Evolutionary conservation across 2,329 filamentous ascomycete species (phyloP), one percentile per base, ranked within the genome.

Genomic region (Alternaria hordeiaustralica): DNA sequence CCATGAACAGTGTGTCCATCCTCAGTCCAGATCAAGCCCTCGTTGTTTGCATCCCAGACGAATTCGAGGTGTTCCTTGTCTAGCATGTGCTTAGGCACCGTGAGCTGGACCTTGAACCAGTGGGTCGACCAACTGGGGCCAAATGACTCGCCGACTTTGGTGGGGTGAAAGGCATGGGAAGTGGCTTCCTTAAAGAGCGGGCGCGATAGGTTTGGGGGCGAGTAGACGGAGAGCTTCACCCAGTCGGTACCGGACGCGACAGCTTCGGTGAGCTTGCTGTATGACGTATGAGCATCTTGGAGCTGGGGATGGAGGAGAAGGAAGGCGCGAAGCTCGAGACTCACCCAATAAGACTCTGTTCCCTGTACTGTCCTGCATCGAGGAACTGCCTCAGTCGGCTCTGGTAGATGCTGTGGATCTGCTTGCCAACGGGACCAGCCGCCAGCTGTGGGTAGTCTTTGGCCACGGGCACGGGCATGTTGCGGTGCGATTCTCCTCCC

Each of bases 91-190:
- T 88, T 77, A 8, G 96, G 95, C 13, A 98, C 87, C 5, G 88
- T 92, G 66, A 99, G 83, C 60, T 90, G 84, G 60, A 97, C 88
- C 72, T 90, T 92, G 87, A 99, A 97, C 96, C 96, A 99, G 80
- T 98, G 96, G 9, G 96, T 99, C 2, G 94, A 92, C 96, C 96
- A 99, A 36, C 94, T 96, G 2, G 96, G 96, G 0, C 96, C 96
- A 72, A 98, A 98, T 7, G 85, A 88, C 61, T 91, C 86, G 63
- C 95, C 94, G 58, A 94, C 89, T 18, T 87, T 84, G 9, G 94
- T 92, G 53, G 90, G 86, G 55, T 86, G 87, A 83, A 95, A 99
- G 7, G 90, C 83, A 70, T 96, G 89, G n/a, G 84, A 86, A 12
- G 85, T 88, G 12, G 94, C 95, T 60, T 97, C 93, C 67, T 94